Conservation (phyloP, 1,284 basidiomycete genomes). For the Papiliotrema flavescens region DNA sequence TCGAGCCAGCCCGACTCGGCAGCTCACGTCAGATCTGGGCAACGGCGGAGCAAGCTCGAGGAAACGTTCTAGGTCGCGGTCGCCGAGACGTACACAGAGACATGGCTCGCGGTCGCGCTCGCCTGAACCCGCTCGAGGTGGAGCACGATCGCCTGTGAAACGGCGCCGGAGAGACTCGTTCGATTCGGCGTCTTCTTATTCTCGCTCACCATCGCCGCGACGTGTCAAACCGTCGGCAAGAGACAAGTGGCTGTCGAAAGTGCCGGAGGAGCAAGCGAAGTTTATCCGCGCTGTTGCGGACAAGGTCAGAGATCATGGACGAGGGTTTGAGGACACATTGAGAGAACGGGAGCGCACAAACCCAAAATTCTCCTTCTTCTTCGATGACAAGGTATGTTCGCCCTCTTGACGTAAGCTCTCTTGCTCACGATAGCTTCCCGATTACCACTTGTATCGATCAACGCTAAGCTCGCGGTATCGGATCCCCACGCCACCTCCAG, state of each 20-base stretch:
- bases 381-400: conserved; percentile 60
- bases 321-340: conserved; percentile 70
- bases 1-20: background rate
- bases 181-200: conserved; percentile 47
- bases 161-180: conserved; percentile 23
- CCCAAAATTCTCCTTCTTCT: conserved; percentile 75
- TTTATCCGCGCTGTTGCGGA: conserved; percentile 81
- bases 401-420: background rate
- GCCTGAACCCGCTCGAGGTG: background rate
- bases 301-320: conserved; percentile 76
- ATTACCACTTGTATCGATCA: conserved; percentile 74
- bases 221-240: conserved; percentile 9
- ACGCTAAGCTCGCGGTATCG: conserved; percentile 64
- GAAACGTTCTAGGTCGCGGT: background rate
- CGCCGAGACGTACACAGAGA: background rate
- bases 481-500: conserved; percentile 52
- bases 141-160: conserved; percentile 29
- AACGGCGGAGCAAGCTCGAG: background rate
- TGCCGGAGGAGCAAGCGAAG: conserved; percentile 69
- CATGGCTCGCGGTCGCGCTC: background rate
- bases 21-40: conserved; percentile 10
- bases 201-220: conserved; percentile 51
- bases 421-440: conserved; percentile 61
- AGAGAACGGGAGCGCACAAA: conserved; percentile 74
- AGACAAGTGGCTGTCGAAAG: conserved; percentile 50